Base-by-base conservation (phyloP, 805 yeast species). In the Saitoella complicata region DNA sequence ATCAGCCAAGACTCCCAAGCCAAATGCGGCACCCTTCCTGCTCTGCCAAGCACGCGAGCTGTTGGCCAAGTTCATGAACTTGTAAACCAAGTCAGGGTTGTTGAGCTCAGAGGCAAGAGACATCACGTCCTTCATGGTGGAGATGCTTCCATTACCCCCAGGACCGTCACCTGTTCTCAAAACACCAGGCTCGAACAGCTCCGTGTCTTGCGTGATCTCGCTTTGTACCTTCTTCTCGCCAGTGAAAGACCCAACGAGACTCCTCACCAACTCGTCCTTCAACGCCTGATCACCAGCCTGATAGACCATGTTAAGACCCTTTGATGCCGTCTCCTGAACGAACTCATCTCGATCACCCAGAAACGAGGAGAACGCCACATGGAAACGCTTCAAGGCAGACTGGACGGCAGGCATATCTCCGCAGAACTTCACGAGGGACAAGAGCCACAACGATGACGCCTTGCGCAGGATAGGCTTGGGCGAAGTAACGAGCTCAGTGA, bases 1-100 rank as follows among this genome's bases (percentile, higher is more conserved):
- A 53, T 82, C 83, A 1, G 94, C 79, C 58, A 88, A 64, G 39
- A 88, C 78, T 7, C 95, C 88, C 35, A 88, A 67, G 0, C 97
- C 96, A 64, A 83, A 88, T 0, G 97, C 97, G 55, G 86, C 76
- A 43, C 97, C 98, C 51, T 82, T 83, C 58, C 94, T 69, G 0
- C 95, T 82, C 0, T 93, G 74, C 98, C 98, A 88, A 13, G 87
- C 62, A 0, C 91, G 77, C 0, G 95, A 83, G 43, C 78, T 79
- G 50, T 83, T 79, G 0, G 96, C 94, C 46, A 88, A 64, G 0
- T 94, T 77, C 95, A 88, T 85, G 58, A 88, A 88, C 57, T 85
- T 83, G 62, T 88, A 88, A 4, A 88, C 95, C 51, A 88, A 70
- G 51, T 91, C 74, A 9, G 97, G 95, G 60, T 88, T 95, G 31